These are phyloP conservation scores for Leccinum broughii DNA, from an alignment of 768 basidiomycete genomes.

Conservation along the genomic window DNA sequence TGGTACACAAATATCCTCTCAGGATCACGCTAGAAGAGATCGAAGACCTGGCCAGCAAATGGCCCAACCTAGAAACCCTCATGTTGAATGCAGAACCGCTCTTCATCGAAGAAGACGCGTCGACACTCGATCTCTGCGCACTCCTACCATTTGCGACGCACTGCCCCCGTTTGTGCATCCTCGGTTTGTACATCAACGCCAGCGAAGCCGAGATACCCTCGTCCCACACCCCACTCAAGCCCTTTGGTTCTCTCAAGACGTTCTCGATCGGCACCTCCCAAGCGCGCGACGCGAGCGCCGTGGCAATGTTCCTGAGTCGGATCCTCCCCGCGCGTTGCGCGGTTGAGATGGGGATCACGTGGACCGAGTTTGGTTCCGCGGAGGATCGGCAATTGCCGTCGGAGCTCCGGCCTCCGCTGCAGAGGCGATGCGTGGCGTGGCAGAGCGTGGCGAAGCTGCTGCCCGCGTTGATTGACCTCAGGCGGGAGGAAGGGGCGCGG, in stretches of 20 bases:
- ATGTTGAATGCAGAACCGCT: conserved; percentile 51
- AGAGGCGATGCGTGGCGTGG: conserved; percentile 41
- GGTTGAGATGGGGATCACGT: conserved; percentile 50
- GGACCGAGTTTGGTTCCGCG: conserved; percentile 33
- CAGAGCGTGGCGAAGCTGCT: conserved; percentile 41
- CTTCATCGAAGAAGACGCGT: conserved; percentile 13
- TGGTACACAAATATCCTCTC: conserved; percentile 33
- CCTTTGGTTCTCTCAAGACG: conserved; percentile 20
- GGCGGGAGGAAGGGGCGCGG: conserved; percentile 45
- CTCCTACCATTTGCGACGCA: conserved; percentile 41
- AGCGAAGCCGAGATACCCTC: conserved; percentile 21
- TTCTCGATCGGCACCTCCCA: conserved; percentile 54
- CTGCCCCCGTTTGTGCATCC: conserved; percentile 37
- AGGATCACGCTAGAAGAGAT: conserved; percentile 43
- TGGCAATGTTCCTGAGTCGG: conserved; percentile 54
- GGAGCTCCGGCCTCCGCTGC: conserved; percentile 5
- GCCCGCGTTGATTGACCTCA: conserved; percentile 43
- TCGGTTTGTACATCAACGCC: conserved; percentile 42
- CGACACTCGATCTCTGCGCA: conserved; percentile 39
- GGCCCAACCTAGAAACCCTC: conserved; percentile 46
- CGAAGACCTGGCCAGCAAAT: conserved; percentile 44
- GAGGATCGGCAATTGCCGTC: conserved; percentile 13
- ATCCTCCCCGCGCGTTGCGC: conserved; percentile 46
- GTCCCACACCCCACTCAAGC: conserved; percentile 5
- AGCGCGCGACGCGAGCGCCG: conserved; percentile 41